Base-by-base conservation (phyloP, 2,329 filamentous ascomycete genomes). In the Pestalotiopsis sp. region DNA sequence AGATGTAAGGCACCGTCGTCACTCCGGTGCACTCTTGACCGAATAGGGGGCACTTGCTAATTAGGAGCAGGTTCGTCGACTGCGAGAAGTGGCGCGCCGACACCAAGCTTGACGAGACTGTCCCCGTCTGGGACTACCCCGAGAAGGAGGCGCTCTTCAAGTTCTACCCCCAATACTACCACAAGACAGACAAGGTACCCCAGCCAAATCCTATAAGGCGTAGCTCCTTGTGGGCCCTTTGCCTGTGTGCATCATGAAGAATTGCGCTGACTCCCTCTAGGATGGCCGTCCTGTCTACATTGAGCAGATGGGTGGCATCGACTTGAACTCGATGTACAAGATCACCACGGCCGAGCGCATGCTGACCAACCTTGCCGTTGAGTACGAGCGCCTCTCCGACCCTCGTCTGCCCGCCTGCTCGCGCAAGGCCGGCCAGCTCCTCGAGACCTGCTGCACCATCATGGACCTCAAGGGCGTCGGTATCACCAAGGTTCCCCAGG, bases 161-260 rank as follows among this genome's bases (percentile, higher is more conserved):
- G 82, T 97, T 93, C 87, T 99, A 99, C 84, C 94, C 94, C 62
- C 96, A 99, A 84, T 99, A 96, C 86, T 99, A 99, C 86, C 96
- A 99, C 89, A 98, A 98, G 86, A 95, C 91, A 13, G 93, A 96
- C 83, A 94, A 94, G 84, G 90, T 91, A 80, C 41, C 68, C 62
- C 25, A 64, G 61, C 20, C 49, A 61, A 27, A n/a, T 27, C 7
- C 52, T 36, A 27, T 36, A 52, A 52, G 45, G 20, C 45, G 45
- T n/a, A 52, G 57, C 27, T 59, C 57, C 3, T 41, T 14, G 60
- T 41, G 31, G 31, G 60, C 60, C 38, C 60, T 27, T 60, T 23
- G 20, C 23, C 23, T 36, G 31, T 9, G n/a, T 17, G 14, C n/a
- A 31, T 39, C n/a, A 14, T n/a, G 60, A 63, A 20, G 17, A 25